Evolutionary conservation across 2,329 filamentous ascomycete species (phyloP), one percentile per base, ranked within the genome.

Genomic region (Colletotrichum abscissum): DNA sequence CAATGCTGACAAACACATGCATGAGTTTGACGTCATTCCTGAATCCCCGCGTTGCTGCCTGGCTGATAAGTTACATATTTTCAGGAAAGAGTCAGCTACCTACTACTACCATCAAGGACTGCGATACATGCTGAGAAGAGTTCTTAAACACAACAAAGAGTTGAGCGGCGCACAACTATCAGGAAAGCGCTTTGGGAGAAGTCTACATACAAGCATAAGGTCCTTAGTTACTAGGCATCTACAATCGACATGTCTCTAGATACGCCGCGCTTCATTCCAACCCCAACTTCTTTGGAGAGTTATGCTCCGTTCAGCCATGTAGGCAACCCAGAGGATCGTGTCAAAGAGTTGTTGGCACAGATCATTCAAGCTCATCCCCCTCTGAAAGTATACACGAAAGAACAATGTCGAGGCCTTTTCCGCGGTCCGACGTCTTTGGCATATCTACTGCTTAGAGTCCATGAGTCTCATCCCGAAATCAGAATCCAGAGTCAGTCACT

Each of bases 401-500:
- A 77, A 2, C 75, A 80, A 19, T 79, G 86, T 5, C 81, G 84
- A 19, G 89, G 89, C 1, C 77, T 91, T 12, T 89, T 87, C 76
- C 81, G 80, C 2, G 89, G 89, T 0, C 88, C 88, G 12, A 90
- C 88, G 1, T 87, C 87, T 14, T 80, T 90, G 19, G 87, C 88
- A 5, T 88, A 88, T 71, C 81, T 91, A 6, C 88, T 91, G 77
- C 84, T 88, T 22, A 82, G 82, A 6, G 80, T 90, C 1, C 86
- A 86, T 9, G 78, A 78, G 2, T 73, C 78, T 1, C 82, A 87
- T 26, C 86, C 88, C 0, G 77, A 85, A 38, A 74, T 89, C 3
- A 74, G 78, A 12, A 80, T 90, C 58, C 79, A 81, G 30, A 82
- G 82, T 1, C 83, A 86, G 65, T 78, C 80, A 1, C 78, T 86